phyloP scores from a whole-genome alignment of 495 filamentous ascomycete genomes.

The Symbiotaphrina buchneri region DNA sequence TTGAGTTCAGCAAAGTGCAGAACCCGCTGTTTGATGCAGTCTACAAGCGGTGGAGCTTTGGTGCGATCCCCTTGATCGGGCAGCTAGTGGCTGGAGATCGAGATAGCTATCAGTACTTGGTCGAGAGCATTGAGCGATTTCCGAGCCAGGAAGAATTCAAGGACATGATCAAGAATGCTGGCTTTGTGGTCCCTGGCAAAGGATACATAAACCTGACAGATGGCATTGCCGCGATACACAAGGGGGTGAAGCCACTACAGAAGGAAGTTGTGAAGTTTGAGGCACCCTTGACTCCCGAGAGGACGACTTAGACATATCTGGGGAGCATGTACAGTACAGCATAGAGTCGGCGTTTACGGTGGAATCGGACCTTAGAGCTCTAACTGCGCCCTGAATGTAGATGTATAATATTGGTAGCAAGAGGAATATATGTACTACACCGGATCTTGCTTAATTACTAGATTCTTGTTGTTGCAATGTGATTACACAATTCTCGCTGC shows the following conservation, averaged over 20 bases:
- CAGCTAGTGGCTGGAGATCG: conserved; percentile 87
- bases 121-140: conserved; percentile 92
- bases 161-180: conserved; percentile 72
- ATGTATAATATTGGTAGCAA: too few species aligned
- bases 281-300: too few species aligned
- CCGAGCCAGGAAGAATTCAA: conserved; percentile 66
- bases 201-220: conserved; percentile 77
- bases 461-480: too few species aligned
- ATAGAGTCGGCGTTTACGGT: too few species aligned
- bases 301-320: too few species aligned
- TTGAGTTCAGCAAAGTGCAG: conserved; percentile 79
- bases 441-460: too few species aligned
- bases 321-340: too few species aligned
- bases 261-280: neutral
- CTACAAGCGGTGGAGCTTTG: conserved; percentile 93
- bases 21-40: conserved; percentile 53
- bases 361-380: too few species aligned
- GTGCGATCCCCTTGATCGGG: conserved; percentile 82
- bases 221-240: conserved; percentile 88
- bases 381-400: too few species aligned
- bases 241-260: conserved; percentile 67
- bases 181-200: conserved; percentile 54
- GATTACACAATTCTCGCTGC: too few species aligned
- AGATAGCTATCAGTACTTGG: conserved; percentile 93
- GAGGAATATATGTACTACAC: too few species aligned